Conservation (phyloP, 1,284 basidiomycete genomes). For the Sphaerobolus stellatus region DNA sequence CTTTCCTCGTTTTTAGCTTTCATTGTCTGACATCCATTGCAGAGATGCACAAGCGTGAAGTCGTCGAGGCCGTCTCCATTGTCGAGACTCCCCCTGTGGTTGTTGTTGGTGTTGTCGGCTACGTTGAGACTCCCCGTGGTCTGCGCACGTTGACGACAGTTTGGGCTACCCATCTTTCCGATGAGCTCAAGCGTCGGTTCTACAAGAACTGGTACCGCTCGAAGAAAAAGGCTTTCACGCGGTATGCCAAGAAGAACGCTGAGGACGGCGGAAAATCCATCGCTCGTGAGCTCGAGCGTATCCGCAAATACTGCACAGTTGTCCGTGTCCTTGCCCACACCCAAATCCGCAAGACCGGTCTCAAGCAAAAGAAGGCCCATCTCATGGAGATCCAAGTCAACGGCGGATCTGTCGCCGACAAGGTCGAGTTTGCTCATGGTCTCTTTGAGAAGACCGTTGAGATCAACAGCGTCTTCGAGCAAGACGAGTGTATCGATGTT, state of each 20-base stretch:
- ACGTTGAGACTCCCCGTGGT: slow-evolving; percentile 99
- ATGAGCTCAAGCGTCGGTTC: slow-evolving; percentile 97
- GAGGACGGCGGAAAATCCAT: slow-evolving; percentile 93
- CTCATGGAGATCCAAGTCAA: slow-evolving; percentile 99
- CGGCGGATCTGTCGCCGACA: slow-evolving; percentile 95
- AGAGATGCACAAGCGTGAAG: slow-evolving; percentile 99
- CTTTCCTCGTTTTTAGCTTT: slow-evolving; percentile 13
- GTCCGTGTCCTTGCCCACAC: slow-evolving; percentile 99
- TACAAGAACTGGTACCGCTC: slow-evolving; percentile 99
- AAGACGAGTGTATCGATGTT: slow-evolving; percentile 95
- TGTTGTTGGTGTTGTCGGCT: slow-evolving; percentile 97
- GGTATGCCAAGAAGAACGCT: slow-evolving; percentile 98
- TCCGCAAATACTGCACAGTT: slow-evolving; percentile 99
- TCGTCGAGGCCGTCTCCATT: slow-evolving; percentile 96
- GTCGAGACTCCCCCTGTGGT: slow-evolving; percentile 98
- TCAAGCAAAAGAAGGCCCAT: slow-evolving; percentile 99
- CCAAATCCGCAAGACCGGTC: slow-evolving; percentile 96
- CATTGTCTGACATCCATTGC: slow-evolving; percentile 16
- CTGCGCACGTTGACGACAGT: slow-evolving; percentile 85
- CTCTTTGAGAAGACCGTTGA: slow-evolving; percentile 98
- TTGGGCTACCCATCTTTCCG: slow-evolving; percentile 83
- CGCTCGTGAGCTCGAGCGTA: slow-evolving; percentile 96
- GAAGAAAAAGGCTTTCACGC: slow-evolving; percentile 99
- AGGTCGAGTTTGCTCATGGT: slow-evolving; percentile 94
- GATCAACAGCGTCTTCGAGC: slow-evolving; percentile 86